Conservation (phyloP, 2,329 filamentous ascomycete species). For the Hypoxylon sp. region DNA sequence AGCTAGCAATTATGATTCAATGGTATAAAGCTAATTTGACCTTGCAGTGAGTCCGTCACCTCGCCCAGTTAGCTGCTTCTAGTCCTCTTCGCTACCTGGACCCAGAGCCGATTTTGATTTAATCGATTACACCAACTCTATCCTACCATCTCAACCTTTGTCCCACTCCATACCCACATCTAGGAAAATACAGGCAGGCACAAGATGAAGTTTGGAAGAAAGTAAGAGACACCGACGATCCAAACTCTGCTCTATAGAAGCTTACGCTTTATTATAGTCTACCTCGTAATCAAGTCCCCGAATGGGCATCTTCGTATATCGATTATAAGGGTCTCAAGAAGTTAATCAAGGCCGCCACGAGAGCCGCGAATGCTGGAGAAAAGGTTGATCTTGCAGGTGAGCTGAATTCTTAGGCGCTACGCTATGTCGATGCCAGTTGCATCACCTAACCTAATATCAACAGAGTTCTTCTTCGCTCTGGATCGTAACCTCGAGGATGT, state of each 20-base stretch:
- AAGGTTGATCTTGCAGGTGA: constrained; percentile 92
- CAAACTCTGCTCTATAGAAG: constrained; percentile 1
- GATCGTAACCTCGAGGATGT: constrained; percentile 98
- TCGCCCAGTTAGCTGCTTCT: constrained; percentile 1
- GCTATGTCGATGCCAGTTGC: constrained; percentile 54
- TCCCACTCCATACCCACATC: constrained; percentile 15
- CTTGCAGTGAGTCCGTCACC: constrained; percentile 14
- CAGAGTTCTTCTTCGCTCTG: constrained; percentile 97
- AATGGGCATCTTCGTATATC: constrained; percentile 88
- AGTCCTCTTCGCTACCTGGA: constrained; percentile 6
- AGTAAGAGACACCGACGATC: constrained; percentile 59
- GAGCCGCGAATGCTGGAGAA: constrained; percentile 76
- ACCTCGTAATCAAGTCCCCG: constrained; percentile 86
- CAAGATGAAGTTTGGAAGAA: constrained; percentile 75
- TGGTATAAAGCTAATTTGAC: constrained; percentile 17
- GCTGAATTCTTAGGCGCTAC: constrained; percentile 59
- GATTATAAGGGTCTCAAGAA: constrained; percentile 95
- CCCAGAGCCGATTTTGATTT: constrained; percentile 13
- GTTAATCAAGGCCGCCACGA: constrained; percentile 86
- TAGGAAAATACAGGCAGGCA: constrained; percentile 5
- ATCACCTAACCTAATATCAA: constrained; percentile 57
- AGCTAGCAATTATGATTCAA: background rate
- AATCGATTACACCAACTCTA: constrained; percentile 1
- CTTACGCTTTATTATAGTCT: constrained; percentile 65
- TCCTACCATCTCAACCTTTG: constrained; percentile 6